Evolutionary conservation across 176 grass and related monocot genomes (phyloP).

Genomic region (Cenchrus americanus): DNA sequence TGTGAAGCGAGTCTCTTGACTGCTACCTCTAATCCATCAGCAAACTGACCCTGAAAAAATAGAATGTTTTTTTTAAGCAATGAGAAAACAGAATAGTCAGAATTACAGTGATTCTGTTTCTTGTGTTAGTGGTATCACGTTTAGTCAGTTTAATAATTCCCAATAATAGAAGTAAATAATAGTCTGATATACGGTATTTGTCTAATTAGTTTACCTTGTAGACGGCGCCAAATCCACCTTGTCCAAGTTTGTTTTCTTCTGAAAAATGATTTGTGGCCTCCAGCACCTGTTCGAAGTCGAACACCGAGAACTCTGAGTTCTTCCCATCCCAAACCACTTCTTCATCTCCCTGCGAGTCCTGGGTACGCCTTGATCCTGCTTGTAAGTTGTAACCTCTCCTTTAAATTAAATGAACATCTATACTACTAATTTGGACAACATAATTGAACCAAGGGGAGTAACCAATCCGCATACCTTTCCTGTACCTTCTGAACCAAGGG

Average conservation of each 20-base stretch:
- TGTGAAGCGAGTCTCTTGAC: constrained; percentile 45
- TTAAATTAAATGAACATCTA: too few species aligned
- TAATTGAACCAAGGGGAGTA: too few species aligned
- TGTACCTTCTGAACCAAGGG: constrained; percentile 7
- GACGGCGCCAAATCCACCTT: constrained; percentile 59
- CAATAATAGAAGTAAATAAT: too few species aligned
- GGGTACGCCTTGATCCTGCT: not conserved
- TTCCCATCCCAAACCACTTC: constrained; percentile 26
- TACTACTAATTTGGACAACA: not conserved
- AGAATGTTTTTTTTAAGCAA: too few species aligned
- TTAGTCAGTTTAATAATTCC: too few species aligned
- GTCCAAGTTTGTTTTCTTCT: constrained; percentile 46
- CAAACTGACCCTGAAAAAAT: constrained; percentile 2
- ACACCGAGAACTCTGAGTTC: constrained; percentile 45
- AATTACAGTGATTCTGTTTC: not conserved
- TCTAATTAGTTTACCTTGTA: constrained; percentile 46
- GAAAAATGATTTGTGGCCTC: constrained; percentile 48
- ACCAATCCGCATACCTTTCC: constrained; percentile 33
- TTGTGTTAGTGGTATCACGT: too few species aligned
- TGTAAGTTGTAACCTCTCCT: not conserved
- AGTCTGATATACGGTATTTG: too few species aligned
- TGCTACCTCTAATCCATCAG: constrained; percentile 2
- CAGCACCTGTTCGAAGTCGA: constrained; percentile 27
- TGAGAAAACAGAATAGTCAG: too few species aligned
- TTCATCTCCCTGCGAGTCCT: not conserved